Conservation (phyloP, 2,329 filamentous ascomycete species). For the Nemania sp. region DNA sequence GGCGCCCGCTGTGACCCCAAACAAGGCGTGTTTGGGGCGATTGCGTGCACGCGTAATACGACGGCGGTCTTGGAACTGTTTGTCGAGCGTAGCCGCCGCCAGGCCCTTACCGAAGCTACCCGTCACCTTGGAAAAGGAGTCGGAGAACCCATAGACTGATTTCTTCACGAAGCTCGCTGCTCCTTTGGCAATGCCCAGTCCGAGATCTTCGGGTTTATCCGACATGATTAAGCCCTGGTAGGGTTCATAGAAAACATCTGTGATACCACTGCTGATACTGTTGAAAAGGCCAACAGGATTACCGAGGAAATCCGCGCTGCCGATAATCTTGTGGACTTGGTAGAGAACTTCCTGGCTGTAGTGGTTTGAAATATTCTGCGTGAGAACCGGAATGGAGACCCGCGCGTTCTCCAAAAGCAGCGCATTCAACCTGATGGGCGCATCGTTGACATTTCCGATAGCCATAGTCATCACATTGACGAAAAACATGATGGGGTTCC, state of each 20-base stretch:
- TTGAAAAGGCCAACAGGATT: constrained; percentile 98
- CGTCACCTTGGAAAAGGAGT: constrained; percentile 97
- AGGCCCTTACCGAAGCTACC: constrained; percentile 96
- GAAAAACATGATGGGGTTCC: constrained; percentile 97
- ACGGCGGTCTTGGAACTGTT: constrained; percentile 95
- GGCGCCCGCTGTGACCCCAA: constrained; percentile 91
- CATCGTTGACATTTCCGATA: constrained; percentile 98
- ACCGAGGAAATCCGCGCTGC: constrained; percentile 94
- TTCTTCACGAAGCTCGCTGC: constrained; percentile 98
- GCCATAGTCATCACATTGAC: constrained; percentile 99
- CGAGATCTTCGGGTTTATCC: constrained; percentile 92
- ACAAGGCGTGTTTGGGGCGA: constrained; percentile 93
- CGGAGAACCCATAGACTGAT: constrained; percentile 94
- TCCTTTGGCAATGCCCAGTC: constrained; percentile 92
- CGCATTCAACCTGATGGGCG: constrained; percentile 89
- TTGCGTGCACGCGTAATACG: constrained; percentile 93
- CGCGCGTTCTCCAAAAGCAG: constrained; percentile 94
- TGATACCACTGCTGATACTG: constrained; percentile 94
- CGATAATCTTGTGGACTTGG: constrained; percentile 95
- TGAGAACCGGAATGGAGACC: constrained; percentile 80
- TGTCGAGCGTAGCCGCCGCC: constrained; percentile 92
- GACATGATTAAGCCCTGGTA: constrained; percentile 98
- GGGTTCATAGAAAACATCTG: constrained; percentile 98
- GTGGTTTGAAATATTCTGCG: constrained; percentile 86
- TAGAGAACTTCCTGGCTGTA: constrained; percentile 96